Percentiles rank a stretch among this genome's conserved stretches.
Evolutionary conservation across 2,329 filamentous ascomycete genomes (phyloP).

Genomic region (Orbilia oligospora): DNA sequence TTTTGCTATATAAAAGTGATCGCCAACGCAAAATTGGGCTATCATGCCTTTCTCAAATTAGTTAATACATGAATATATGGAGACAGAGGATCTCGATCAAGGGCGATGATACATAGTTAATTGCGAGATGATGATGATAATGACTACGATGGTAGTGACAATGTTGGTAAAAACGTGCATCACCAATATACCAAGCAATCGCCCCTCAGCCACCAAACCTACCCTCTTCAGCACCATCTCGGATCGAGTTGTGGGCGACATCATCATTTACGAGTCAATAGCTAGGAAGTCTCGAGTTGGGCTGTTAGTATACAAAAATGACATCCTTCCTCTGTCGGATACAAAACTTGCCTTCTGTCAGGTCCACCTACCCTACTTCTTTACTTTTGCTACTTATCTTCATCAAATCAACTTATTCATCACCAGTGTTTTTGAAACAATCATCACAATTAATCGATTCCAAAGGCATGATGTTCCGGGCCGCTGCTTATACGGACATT

Average conservation of each 20-base stretch:
- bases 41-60: background rate
- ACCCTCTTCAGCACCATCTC: background rate
- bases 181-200: background rate
- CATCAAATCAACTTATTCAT: constrained; percentile 18
- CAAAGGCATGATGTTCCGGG: constrained; percentile 29
- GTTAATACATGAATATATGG: background rate
- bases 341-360: background rate
- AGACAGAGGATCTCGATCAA: background rate
- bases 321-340: constrained; percentile 9
- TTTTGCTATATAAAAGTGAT: background rate
- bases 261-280: constrained; percentile 16
- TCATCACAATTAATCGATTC: background rate
- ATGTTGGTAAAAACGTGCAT: background rate
- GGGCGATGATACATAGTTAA: background rate
- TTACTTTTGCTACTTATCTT: constrained; percentile 7
- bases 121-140: no score
- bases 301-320: constrained; percentile 1
- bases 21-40: background rate
- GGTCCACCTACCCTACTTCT: background rate
- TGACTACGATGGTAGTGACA: background rate
- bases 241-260: constrained; percentile 21
- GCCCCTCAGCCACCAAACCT: background rate
- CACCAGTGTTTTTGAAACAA: constrained; percentile 13
- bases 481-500: constrained; percentile 40
- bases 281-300: background rate